These are phyloP conservation scores for Arctostaphylos glauca DNA, from an alignment of 148 eudicot species.

Conservation along the genomic window DNA sequence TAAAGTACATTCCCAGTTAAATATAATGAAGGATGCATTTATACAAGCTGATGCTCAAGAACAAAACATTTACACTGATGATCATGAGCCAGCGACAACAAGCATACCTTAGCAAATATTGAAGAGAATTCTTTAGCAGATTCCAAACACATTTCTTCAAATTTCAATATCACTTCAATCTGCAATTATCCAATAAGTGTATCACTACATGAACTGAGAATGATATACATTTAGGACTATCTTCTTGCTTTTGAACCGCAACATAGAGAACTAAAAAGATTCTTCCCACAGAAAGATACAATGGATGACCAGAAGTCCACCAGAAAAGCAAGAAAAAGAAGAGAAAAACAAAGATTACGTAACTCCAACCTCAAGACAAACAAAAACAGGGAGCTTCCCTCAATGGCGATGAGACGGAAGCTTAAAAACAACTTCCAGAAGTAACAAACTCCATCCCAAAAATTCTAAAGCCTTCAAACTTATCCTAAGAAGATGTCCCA, in stretches of 20 bases:
- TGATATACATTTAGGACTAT: neutral
- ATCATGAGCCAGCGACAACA: neutral
- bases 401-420: neutral
- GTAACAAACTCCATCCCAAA: neutral
- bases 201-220: neutral
- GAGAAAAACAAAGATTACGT: neutral
- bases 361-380: neutral
- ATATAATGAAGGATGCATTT: neutral
- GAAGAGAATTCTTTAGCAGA: slow-evolving; percentile 64
- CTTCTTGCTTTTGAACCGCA: neutral
- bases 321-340: neutral
- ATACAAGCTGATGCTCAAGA: neutral
- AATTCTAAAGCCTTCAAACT: neutral
- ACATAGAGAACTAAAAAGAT: neutral
- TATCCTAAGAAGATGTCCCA: neutral
- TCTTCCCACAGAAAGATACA: neutral
- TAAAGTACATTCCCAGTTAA: neutral
- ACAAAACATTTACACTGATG: neutral
- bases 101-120: slow-evolving; percentile 62
- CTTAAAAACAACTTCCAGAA: neutral
- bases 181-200: slow-evolving; percentile 22
- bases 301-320: neutral
- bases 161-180: slow-evolving; percentile 89
- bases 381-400: neutral
- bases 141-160: slow-evolving; percentile 91